Base-by-base conservation (phyloP, 78 protist genomes). In the Dictyostelium capitatum region DNA sequence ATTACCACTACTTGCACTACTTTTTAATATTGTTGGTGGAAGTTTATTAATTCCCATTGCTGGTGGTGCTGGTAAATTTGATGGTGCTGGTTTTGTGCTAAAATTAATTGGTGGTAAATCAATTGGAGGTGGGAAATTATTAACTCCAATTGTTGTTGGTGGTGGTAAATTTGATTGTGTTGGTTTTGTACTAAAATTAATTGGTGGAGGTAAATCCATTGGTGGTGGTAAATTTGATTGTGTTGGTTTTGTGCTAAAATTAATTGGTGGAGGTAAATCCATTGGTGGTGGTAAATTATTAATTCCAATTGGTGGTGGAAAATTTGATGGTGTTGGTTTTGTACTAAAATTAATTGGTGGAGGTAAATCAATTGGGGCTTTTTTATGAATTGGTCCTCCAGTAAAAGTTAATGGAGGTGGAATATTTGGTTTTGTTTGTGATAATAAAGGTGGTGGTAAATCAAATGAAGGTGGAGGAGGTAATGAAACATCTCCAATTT, bases 401-500 rank as follows among this genome's bases (percentile, higher is more conserved):
- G 20, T 19, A 53, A 53, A 53, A 25, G 70, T 25, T 23, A 23
- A 3, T 48, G 83, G 51, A 19, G 70, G 72, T 7, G 83, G 70
- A 11, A 72, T 14, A 46, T 46, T 25, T 72, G 79, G 54, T 23
- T 9, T 15, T 19, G 10, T 14, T 6, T 46, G 54, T 8, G 46
- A 6, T 30, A 59, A 46, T 23, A 83, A 19, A 23, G 83, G 32
- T 54, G 59, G 46, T 3, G 41, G 32, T 30, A 7, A 20, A 67
- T 73, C 10, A 53, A 3, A 20, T 17, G 43, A 4, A 30, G 90
- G 46, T 9, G 81, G 56, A 23, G 80, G 80, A 30, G 69, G 90
- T 83, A 80, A 81, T 73, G 81, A 74, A 59, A 73, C 43, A 69
- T 64, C 43, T 14, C 43, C n/a, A 43, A 30, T 37, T 37, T 37